These are phyloP conservation scores for Calonectria pauciramosa DNA, from an alignment of 2,329 filamentous ascomycete genomes.

Conservation along the genomic window DNA sequence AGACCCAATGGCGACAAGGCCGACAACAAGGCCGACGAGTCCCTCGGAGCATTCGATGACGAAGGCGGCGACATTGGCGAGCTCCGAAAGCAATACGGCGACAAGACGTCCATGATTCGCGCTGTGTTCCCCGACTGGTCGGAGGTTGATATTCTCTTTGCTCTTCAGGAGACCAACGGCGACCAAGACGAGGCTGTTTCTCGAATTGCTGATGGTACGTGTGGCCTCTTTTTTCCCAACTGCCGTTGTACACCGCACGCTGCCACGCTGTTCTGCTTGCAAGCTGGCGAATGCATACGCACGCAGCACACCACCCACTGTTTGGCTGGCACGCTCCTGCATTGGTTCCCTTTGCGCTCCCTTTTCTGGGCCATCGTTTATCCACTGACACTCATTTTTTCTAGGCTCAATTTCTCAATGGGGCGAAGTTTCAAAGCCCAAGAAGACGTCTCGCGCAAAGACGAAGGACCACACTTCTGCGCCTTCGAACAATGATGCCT, in stretches of 20 bases:
- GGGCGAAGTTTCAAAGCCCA: slow-evolving; percentile 85
- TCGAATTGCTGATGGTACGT: slow-evolving; percentile 82
- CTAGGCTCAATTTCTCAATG: slow-evolving; percentile 85
- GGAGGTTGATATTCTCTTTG: slow-evolving; percentile 93
- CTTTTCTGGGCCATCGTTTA: slow-evolving; percentile 6
- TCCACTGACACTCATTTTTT: slow-evolving; percentile 46
- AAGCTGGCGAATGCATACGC: slow-evolving; percentile 15
- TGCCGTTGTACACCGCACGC: slow-evolving; percentile 24
- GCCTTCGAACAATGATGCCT: slow-evolving; percentile 62
- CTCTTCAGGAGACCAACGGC: slow-evolving; percentile 88
- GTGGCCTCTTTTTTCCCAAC: slow-evolving; percentile 32
- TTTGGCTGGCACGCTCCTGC: slow-evolving; percentile 20
- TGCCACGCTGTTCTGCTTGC: slow-evolving; percentile 28
- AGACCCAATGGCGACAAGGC: slow-evolving; percentile 80
- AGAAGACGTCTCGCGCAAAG: slow-evolving; percentile 83
- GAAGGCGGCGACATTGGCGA: slow-evolving; percentile 87
- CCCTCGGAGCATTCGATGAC: slow-evolving; percentile 76
- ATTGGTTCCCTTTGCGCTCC: neutral
- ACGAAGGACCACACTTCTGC: slow-evolving; percentile 72
- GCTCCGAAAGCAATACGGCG: slow-evolving; percentile 90
- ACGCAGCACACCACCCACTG: slow-evolving; percentile 16
- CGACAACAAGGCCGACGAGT: slow-evolving; percentile 69
- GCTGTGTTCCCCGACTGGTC: slow-evolving; percentile 97
- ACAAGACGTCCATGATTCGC: slow-evolving; percentile 84
- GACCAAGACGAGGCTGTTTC: slow-evolving; percentile 82